Conservation (phyloP, 495 filamentous ascomycete species). For the Penicillium verhagenii region DNA sequence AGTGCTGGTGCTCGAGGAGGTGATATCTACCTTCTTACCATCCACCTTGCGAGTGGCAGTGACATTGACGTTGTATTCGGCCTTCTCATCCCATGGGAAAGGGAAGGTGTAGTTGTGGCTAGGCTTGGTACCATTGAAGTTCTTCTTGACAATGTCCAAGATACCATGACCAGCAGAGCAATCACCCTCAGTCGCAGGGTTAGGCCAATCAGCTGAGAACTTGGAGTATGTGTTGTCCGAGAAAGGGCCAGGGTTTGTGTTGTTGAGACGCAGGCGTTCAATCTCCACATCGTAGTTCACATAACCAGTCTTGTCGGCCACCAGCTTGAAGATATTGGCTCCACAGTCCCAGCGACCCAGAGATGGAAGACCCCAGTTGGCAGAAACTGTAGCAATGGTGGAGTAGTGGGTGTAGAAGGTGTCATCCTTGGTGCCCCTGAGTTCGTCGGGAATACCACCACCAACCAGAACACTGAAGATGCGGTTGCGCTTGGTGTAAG, state of each 20-base stretch:
- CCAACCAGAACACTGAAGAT: conserved; percentile 57
- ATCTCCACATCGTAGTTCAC: conserved; percentile 49
- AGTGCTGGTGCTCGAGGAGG: no score
- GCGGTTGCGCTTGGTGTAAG: conserved; percentile 27
- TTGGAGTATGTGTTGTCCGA: conserved; percentile 29
- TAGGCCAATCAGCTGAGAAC: conserved; percentile 39
- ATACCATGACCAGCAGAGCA: conserved; percentile 48
- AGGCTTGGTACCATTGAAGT: conserved; percentile 26
- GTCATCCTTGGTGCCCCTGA: conserved; percentile 60
- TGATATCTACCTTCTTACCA: conserved; percentile 4
- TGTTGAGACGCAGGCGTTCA: conserved; percentile 43
- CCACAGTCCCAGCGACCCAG: conserved; percentile 71
- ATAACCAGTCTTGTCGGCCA: conserved; percentile 59
- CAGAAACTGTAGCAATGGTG: conserved; percentile 60
- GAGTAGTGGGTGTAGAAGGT: conserved; percentile 75
- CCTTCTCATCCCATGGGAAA: conserved; percentile 20
- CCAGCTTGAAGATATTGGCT: conserved; percentile 64
- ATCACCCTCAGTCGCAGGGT: conserved; percentile 36
- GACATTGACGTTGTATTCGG: conserved; percentile 27
- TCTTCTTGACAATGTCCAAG: conserved; percentile 38
- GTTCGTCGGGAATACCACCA: conserved; percentile 55
- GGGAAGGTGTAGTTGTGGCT: conserved; percentile 45
- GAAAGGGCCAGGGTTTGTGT: conserved; percentile 46
- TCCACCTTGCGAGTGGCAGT: conserved; percentile 28
- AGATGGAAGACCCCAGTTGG: conserved; percentile 67